A percentile compares a stretch with the other conserved stretches of the same genome.
phyloP scores from a whole-genome alignment of 2,329 filamentous ascomycete species.

The Stachybotrys echinatus region DNA sequence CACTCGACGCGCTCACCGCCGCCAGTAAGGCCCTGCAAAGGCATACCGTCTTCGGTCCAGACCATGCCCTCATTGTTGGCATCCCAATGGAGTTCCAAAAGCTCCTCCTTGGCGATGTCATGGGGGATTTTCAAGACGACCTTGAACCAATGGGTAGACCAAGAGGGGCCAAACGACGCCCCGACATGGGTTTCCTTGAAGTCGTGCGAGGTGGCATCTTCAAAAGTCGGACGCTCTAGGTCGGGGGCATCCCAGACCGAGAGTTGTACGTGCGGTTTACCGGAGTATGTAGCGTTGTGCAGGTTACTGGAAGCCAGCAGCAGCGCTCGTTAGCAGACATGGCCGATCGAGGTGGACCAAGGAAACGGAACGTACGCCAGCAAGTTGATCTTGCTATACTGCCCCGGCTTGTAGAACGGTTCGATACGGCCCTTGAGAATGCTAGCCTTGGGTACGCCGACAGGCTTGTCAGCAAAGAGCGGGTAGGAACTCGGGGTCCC shows the following conservation, averaged over 20 bases:
- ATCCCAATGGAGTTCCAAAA: constrained; percentile 96
- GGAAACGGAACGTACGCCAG: constrained; percentile 48
- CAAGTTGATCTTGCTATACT: constrained; percentile 73
- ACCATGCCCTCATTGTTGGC: constrained; percentile 90
- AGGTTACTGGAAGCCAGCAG: constrained; percentile 22
- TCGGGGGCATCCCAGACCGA: constrained; percentile 80
- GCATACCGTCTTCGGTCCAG: constrained; percentile 85
- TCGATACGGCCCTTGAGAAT: constrained; percentile 82
- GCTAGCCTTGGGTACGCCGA: constrained; percentile 74
- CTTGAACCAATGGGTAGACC: constrained; percentile 98
- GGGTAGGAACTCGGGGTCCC: constrained; percentile 47
- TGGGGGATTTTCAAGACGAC: constrained; percentile 72
- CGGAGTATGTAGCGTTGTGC: constrained; percentile 44
- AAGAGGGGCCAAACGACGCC: constrained; percentile 82
- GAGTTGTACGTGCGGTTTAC: constrained; percentile 74
- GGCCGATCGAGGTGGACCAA: background rate
- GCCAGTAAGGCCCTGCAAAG: constrained; percentile 87
- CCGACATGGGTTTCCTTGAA: constrained; percentile 74
- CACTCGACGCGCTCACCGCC: constrained; percentile 86
- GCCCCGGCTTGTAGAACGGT: constrained; percentile 73
- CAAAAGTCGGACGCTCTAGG: constrained; percentile 75
- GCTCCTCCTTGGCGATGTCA: constrained; percentile 67
- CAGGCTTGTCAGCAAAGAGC: constrained; percentile 44
- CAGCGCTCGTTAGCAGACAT: background rate
- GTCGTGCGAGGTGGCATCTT: constrained; percentile 70